Evolutionary conservation across 257 asterid species (phyloP), one percentile per base, ranked within the genome.

Genomic region (Henckelia pumila): DNA sequence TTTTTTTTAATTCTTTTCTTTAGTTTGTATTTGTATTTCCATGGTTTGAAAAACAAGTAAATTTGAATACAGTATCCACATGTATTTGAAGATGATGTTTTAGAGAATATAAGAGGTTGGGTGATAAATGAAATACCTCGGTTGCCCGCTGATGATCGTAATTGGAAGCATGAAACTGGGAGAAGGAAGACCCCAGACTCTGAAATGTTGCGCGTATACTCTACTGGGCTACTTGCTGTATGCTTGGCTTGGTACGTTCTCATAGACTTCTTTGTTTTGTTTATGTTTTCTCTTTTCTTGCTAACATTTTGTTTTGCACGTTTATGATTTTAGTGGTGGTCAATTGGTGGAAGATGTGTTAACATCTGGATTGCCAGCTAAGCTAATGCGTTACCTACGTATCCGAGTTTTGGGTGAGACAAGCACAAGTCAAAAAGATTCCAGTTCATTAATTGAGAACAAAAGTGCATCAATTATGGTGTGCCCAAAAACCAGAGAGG

Each of bases 331-430:
- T 76, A 94, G 97, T 70, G 88, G 85, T 66, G 96, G 88, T 71
- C 95, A 88, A 78, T 80, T 94, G 74, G 99, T 88, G 74, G 99
- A 91, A 81, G 99, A 91, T 71, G 95, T 91, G 77, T 80, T 94
- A 70, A 83, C 89, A 69, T 86, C 99, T 78, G 97, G 99, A 29
- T 81, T 94, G 72, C 77, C 99, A 60, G 89, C 97, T 69, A 91
- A 87, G 77, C 86, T 94, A 69, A 94, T 94, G 97, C 82, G 88
- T 37, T 84, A 81, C 79, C 88, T 94, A 35, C 96, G 99, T 44
- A 20, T 79, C 63, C 88, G 90, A 58, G 88, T 88, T 65, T 69
- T 91, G 77, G 97, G 96, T 8, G 97, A 91, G 59, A 56, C 89
- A 28, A 80, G 71, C 75, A 64, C 83, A 50, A 80, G 67, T 73